Evolutionary conservation across 2,329 filamentous ascomycete species (phyloP).

Genomic region (Scedosporium apiospermum): DNA sequence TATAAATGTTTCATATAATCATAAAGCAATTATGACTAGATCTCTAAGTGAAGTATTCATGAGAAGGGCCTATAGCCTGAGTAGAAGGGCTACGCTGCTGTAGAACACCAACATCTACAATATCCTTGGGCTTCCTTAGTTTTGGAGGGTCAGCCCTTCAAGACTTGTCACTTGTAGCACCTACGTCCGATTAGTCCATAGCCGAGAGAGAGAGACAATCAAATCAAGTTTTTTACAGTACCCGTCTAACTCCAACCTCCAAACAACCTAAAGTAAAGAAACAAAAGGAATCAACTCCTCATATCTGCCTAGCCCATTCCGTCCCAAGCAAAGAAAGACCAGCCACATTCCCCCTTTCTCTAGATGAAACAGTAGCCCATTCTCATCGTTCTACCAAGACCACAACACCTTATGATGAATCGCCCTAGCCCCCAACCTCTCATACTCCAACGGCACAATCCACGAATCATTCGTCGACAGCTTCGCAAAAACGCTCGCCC

Average conservation of each 20-base stretch:
- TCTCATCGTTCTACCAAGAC: conserved; percentile 36
- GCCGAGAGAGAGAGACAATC: background rate
- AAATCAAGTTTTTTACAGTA: background rate
- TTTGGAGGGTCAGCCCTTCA: too few species aligned
- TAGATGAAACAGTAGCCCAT: background rate
- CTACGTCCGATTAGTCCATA: background rate
- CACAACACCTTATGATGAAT: conserved; percentile 73
- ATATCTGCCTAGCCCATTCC: background rate
- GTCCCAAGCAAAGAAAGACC: background rate
- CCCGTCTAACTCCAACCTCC: background rate
- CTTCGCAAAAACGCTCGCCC: conserved; percentile 91
- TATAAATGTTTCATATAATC: too few species aligned
- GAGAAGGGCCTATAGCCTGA: too few species aligned
- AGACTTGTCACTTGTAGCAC: background rate
- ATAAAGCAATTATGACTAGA: too few species aligned
- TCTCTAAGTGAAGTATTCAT: too few species aligned
- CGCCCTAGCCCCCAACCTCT: conserved; percentile 70
- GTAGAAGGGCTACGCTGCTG: too few species aligned
- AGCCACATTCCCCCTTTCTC: background rate
- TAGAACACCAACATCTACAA: too few species aligned
- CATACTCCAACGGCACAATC: conserved; percentile 82
- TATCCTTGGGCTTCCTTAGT: too few species aligned
- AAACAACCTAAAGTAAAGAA: background rate
- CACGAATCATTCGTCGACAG: conserved; percentile 89
- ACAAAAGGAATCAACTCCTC: background rate